Conservation (phyloP, 2,329 filamentous ascomycete species). For the Fusarium pseudocircinatum region DNA sequence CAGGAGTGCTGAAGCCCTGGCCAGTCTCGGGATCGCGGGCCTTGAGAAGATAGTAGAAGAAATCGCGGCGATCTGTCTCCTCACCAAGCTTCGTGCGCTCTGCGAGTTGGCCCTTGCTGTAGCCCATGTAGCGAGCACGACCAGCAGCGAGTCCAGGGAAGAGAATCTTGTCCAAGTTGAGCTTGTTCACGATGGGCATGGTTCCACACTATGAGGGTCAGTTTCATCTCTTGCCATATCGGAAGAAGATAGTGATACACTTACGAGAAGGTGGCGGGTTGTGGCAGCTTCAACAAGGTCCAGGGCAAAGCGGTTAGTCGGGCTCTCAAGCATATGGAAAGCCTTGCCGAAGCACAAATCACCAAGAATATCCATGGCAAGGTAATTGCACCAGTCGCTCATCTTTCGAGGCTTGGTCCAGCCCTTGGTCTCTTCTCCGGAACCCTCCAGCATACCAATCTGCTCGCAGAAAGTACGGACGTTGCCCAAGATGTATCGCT, state of each 20-base stretch:
- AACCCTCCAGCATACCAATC: slow-evolving; percentile 56
- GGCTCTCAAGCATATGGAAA: slow-evolving; percentile 68
- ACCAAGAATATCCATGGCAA: slow-evolving; percentile 70
- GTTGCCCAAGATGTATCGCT: slow-evolving; percentile 72
- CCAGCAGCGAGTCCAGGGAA: slow-evolving; percentile 74
- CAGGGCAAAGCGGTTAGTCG: slow-evolving; percentile 72
- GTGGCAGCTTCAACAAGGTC: slow-evolving; percentile 74
- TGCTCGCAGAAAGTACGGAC: slow-evolving; percentile 72
- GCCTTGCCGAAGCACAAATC: slow-evolving; percentile 70
- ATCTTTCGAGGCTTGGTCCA: slow-evolving; percentile 70
- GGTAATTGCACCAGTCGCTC: slow-evolving; percentile 70
- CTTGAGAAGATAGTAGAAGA: slow-evolving; percentile 79
- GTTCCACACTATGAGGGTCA: slow-evolving; percentile 68
- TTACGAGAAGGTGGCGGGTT: slow-evolving; percentile 73
- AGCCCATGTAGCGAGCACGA: slow-evolving; percentile 75
- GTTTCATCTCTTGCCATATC: not conserved
- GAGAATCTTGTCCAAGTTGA: slow-evolving; percentile 73
- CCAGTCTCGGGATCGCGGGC: slow-evolving; percentile 77
- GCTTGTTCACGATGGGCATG: slow-evolving; percentile 73
- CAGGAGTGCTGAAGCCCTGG: slow-evolving; percentile 69
- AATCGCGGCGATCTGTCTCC: slow-evolving; percentile 74
- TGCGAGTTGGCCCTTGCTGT: slow-evolving; percentile 72
- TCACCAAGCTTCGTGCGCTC: slow-evolving; percentile 74
- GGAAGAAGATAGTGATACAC: slow-evolving; percentile 41
- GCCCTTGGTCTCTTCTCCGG: slow-evolving; percentile 60